phyloP scores from a whole-genome alignment of 2,329 filamentous ascomycete genomes.

The Metarhizium anisopliae region DNA sequence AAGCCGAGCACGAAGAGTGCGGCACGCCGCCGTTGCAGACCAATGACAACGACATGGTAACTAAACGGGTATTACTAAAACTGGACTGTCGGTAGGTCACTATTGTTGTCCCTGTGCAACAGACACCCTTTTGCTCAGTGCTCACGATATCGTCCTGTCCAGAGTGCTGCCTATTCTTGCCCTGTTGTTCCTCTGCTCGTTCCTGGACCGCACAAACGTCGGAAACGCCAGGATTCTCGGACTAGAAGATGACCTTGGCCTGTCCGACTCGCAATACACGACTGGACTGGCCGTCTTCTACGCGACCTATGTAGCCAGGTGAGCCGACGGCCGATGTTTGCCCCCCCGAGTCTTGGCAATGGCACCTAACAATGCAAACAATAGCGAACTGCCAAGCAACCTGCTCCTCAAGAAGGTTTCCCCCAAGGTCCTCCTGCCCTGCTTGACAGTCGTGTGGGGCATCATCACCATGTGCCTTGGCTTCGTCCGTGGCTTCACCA shows the following conservation, averaged over 20 bases:
- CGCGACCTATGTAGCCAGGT: slow-evolving; percentile 53
- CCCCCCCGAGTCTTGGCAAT: background rate
- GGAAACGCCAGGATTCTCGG: slow-evolving; percentile 61
- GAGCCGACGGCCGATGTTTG: slow-evolving; percentile 4
- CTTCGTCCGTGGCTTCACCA: slow-evolving; percentile 54
- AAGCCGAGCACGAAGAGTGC: slow-evolving; percentile 13
- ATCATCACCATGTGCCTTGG: slow-evolving; percentile 63
- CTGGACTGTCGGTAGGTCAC: slow-evolving; percentile 15
- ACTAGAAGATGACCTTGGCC: slow-evolving; percentile 46
- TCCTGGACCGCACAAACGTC: slow-evolving; percentile 61
- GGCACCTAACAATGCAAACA: background rate
- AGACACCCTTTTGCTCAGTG: slow-evolving; percentile 2
- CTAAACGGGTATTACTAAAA: slow-evolving; percentile 18
- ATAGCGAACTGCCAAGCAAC: slow-evolving; percentile 53
- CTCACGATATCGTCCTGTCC: background rate
- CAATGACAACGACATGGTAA: slow-evolving; percentile 10
- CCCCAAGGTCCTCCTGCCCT: slow-evolving; percentile 53
- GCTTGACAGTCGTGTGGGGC: slow-evolving; percentile 57
- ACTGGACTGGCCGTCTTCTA: slow-evolving; percentile 57
- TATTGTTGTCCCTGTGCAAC: background rate
- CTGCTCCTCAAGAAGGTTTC: slow-evolving; percentile 54
- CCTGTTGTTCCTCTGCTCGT: slow-evolving; percentile 56
- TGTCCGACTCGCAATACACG: slow-evolving; percentile 55
- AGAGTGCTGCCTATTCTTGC: slow-evolving; percentile 56
- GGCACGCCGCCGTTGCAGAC: slow-evolving; percentile 6